These are phyloP conservation scores for Lablab purpureus DNA, from an alignment of 306 rosid genomes.

Conservation along the genomic window DNA sequence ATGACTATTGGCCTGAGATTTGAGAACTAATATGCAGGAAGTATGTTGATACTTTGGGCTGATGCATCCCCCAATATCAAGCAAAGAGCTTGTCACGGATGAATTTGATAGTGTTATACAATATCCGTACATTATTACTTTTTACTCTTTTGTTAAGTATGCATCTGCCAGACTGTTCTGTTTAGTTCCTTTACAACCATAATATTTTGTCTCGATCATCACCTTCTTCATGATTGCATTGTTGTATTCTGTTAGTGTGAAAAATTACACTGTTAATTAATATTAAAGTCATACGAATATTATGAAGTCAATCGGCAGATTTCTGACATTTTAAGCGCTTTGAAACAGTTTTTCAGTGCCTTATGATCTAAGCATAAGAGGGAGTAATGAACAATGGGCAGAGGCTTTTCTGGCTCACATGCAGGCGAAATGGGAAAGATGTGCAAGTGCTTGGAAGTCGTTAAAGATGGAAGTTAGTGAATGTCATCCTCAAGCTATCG, in stretches of 20 bases:
- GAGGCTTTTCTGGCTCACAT: slow-evolving; percentile 63
- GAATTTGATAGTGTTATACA: not conserved
- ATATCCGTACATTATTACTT: not conserved
- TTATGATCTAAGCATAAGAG: slow-evolving; percentile 76
- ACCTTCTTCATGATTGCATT: not conserved
- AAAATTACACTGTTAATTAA: not conserved
- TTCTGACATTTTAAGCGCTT: slow-evolving; percentile 44
- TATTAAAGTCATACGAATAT: not conserved
- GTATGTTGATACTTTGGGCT: not conserved
- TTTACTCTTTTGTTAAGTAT: not conserved
- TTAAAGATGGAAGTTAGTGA: slow-evolving; percentile 76
- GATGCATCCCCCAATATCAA: slow-evolving; percentile 23
- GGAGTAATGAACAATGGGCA: slow-evolving; percentile 81
- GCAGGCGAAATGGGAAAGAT: slow-evolving; percentile 74
- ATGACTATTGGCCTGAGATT: slow-evolving; percentile 3
- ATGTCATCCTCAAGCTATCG: slow-evolving; percentile 81
- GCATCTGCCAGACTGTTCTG: not conserved
- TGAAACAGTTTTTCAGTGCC: slow-evolving; percentile 81
- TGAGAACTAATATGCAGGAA: slow-evolving; percentile 3
- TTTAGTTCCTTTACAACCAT: slow-evolving; percentile 14
- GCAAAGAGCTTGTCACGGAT: not conserved
- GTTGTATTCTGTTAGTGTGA: not conserved
- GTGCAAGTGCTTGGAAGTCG: slow-evolving; percentile 72
- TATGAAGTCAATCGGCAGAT: not conserved
- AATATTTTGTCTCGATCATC: not conserved